Percentiles rank a stretch among this genome's conserved stretches.
These are phyloP conservation scores for Picochlorum sp. DNA, from an alignment of 139 green algal species.

Conservation along the genomic window DNA sequence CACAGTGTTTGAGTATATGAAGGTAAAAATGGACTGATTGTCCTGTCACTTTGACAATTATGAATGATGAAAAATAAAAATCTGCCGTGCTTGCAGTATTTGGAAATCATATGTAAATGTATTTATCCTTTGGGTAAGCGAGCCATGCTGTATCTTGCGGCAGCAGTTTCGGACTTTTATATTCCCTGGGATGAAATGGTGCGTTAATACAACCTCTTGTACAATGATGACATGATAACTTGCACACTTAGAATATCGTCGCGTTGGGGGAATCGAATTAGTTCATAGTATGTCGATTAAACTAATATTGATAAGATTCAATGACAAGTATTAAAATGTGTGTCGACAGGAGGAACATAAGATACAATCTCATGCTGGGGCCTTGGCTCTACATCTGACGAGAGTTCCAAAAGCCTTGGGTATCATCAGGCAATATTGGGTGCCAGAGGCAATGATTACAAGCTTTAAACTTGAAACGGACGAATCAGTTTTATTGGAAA, in stretches of 20 bases:
- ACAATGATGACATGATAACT: too few relatives aligned
- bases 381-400: slow-evolving; percentile 41
- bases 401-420: slow-evolving; percentile 94
- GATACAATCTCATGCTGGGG: slow-evolving; percentile 77
- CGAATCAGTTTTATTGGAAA: slow-evolving; percentile 46
- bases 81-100: slow-evolving; percentile 5
- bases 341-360: slow-evolving; percentile 71
- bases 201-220: too few relatives aligned
- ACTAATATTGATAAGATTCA: too few relatives aligned
- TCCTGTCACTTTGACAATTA: too few relatives aligned
- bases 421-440: slow-evolving; percentile 63
- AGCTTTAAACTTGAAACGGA: slow-evolving; percentile 99
- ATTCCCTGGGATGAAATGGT: slow-evolving; percentile 79
- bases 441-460: slow-evolving; percentile 71
- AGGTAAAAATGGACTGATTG: too few relatives aligned
- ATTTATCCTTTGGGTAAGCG: slow-evolving; percentile 29
- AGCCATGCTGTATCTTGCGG: slow-evolving; percentile 90
- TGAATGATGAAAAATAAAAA: too few relatives aligned
- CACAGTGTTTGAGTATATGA: slow-evolving; percentile 94
- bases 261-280: not conserved
- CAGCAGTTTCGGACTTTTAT: slow-evolving; percentile 96
- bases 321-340: not conserved
- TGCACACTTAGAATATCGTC: slow-evolving; percentile 15
- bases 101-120: slow-evolving; percentile 38
- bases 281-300: too few relatives aligned